These are phyloP conservation scores for Arachnomyces sp. DNA, from an alignment of 2,329 filamentous ascomycete genomes.

Conservation along the genomic window DNA sequence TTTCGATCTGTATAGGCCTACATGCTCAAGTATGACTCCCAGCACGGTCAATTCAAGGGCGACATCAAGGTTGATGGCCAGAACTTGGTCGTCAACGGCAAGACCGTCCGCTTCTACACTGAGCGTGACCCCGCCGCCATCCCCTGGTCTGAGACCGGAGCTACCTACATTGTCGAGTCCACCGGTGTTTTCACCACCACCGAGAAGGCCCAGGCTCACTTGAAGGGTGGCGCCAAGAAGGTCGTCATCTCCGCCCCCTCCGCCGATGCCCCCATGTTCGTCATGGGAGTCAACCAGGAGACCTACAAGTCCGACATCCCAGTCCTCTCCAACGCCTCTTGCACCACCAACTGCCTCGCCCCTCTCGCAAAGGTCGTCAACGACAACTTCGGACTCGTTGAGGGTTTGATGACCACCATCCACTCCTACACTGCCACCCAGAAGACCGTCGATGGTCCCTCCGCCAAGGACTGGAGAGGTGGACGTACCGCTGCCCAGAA, in stretches of 20 bases:
- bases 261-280: constrained; percentile 95
- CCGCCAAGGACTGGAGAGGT: constrained; percentile 98
- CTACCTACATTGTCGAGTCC: constrained; percentile 92
- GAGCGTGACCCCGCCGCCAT: constrained; percentile 86
- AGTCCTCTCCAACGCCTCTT: constrained; percentile 98
- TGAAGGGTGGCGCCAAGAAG: constrained; percentile 97
- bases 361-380: constrained; percentile 98
- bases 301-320: constrained; percentile 82
- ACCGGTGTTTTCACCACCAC: constrained; percentile 99
- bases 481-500: constrained; percentile 98
- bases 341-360: constrained; percentile 99
- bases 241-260: constrained; percentile 59
- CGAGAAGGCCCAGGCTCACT: constrained; percentile 88
- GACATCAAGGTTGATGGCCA: constrained; percentile 66
- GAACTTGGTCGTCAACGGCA: constrained; percentile 81
- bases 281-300: constrained; percentile 98
- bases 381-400: constrained; percentile 95
- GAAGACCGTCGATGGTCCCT: constrained; percentile 98
- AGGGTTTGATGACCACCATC: constrained; percentile 99
- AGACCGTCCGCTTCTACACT: constrained; percentile 88
- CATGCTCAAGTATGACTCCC: constrained; percentile 99
- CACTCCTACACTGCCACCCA: constrained; percentile 99
- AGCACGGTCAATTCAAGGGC: constrained; percentile 95
- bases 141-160: constrained; percentile 80
- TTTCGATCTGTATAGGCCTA: constrained; percentile 57